Evolutionary conservation across 257 asterid species (phyloP).

Genomic region (Rhazya stricta): DNA sequence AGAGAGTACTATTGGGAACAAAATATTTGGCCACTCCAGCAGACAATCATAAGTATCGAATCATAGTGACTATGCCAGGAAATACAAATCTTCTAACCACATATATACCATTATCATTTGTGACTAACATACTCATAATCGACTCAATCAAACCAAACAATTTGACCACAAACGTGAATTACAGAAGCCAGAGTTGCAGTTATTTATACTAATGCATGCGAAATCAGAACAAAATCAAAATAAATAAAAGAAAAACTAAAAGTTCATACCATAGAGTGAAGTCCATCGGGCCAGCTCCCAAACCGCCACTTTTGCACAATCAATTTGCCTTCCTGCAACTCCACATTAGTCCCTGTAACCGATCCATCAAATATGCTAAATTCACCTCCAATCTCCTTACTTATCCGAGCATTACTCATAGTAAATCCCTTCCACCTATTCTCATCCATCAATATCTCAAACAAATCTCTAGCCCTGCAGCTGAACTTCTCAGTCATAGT

Average conservation of each 20-base stretch:
- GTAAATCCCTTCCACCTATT: slow-evolving; percentile 97
- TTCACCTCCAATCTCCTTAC: slow-evolving; percentile 81
- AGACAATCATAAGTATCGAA: no score
- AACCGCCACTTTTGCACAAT: slow-evolving; percentile 93
- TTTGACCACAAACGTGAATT: not conserved
- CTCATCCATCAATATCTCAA: slow-evolving; percentile 91
- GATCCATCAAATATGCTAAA: slow-evolving; percentile 84
- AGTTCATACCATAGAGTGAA: slow-evolving; percentile 56
- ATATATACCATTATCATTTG: not conserved
- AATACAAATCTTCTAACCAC: not conserved
- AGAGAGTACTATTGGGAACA: no score
- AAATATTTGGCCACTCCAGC: no score
- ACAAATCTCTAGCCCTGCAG: slow-evolving; percentile 74
- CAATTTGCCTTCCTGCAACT: slow-evolving; percentile 72
- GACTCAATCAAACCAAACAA: not conserved
- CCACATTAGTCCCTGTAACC: slow-evolving; percentile 63
- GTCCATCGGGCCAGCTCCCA: slow-evolving; percentile 92
- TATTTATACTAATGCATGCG: not conserved
- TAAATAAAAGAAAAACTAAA: not conserved
- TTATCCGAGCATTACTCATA: slow-evolving; percentile 86
- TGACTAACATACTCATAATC: not conserved
- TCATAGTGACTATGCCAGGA: no score
- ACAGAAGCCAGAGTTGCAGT: not conserved
- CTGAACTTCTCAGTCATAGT: slow-evolving; percentile 81
- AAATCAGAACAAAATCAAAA: not conserved